Base-by-base conservation (phyloP, 208 protist genomes). In the Trypanosoma congolense region DNA sequence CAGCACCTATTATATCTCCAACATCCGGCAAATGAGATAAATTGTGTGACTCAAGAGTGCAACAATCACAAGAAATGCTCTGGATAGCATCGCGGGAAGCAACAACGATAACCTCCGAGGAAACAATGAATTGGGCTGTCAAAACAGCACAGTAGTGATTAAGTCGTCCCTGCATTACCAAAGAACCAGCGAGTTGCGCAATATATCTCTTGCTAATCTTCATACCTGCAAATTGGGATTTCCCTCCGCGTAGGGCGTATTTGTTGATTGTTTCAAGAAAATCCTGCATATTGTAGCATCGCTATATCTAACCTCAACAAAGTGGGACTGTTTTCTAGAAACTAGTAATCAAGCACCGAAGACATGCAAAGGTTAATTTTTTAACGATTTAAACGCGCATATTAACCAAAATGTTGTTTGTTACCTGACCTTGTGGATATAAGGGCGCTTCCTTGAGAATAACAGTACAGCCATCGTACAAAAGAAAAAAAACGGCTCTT, bases 41-140 rank as follows among this genome's bases (percentile, higher is more conserved):
- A 19, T 33, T 56, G 22, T 57, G 55, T 2, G 63, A 50, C 61
- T 66, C 60, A 40, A 87, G 44, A 3, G 66, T 56, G 44, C 60
- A 63, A 19, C 80, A 80, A 36, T 79, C 67, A 50, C 75, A 89
- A 26, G 50, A 72, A 41, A 90, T 68, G 10, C 60, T 72, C 56
- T 88, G 75, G 41, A 92, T 63, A 19, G 75, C 76, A 50, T 84
- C 73, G 33, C 77, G 68, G 4, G 84, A 87, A 29, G 77, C 75
- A 0, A 79, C 77, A 41, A 82, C 67, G 4, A 92, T 63, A 8
- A 68, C 45, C 35, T 87, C 80, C 31, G 63, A 70, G 0, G 74
- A 83, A 54, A 67, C 75, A 73, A 88, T 82, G 63, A 80, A 88
- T 3, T 66, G 63, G 22, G 72, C 64, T 16, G 86, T 69, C 19